Conservation (phyloP, 352 stramenopile genomes). For the Phytophthora fragariae region DNA sequence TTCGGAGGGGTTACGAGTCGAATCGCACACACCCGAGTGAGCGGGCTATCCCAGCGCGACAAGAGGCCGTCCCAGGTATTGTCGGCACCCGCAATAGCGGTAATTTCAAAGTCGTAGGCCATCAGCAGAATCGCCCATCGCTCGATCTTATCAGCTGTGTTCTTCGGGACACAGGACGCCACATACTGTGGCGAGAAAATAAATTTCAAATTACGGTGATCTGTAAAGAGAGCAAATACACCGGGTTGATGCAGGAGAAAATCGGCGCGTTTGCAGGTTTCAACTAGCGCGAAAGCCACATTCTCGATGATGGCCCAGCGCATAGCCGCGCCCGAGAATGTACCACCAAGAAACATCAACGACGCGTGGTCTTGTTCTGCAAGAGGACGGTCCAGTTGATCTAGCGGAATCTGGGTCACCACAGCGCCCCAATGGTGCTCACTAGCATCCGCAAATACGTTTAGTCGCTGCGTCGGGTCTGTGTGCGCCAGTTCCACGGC, state of each 20-base stretch:
- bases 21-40: neutral
- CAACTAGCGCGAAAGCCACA: slow-evolving; percentile 19
- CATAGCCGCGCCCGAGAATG: neutral
- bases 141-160: slow-evolving; percentile 18
- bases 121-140: slow-evolving; percentile 19
- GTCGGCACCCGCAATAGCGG: slow-evolving; percentile 1
- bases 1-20: neutral
- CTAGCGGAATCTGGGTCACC: too few species aligned
- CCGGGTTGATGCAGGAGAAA: slow-evolving; percentile 9
- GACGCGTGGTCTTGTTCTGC: neutral
- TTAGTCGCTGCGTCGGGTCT: too few species aligned
- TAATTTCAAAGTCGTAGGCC: slow-evolving; percentile 18
- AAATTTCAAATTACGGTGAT: slow-evolving; percentile 24
- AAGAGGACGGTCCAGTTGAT: too few species aligned
- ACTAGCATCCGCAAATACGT: too few species aligned
- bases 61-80: slow-evolving; percentile 16
- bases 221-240: slow-evolving; percentile 23
- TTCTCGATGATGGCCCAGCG: slow-evolving; percentile 26
- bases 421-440: too few species aligned
- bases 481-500: too few species aligned
- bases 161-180: neutral
- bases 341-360: neutral
- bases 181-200: slow-evolving; percentile 4
- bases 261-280: neutral
- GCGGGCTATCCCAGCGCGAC: neutral